Base-by-base conservation (phyloP, 2,329 filamentous ascomycete species). In the Talaromyces funiculosus region DNA sequence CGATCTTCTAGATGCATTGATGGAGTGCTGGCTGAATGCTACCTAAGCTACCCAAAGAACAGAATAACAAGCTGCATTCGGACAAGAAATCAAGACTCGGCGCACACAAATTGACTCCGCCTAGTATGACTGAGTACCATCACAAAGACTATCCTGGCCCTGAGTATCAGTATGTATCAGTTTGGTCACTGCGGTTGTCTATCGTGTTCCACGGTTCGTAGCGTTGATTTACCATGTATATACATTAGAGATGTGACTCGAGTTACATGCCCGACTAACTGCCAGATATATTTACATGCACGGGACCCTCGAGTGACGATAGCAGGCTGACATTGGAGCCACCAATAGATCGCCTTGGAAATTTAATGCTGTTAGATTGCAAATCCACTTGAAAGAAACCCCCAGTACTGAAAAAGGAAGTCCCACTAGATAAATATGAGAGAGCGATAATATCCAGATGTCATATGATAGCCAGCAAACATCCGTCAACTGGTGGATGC, bases 1-100 rank as follows among this genome's bases (percentile, higher is more conserved):
- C 51, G 26, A 54, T 29, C 22, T 37, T 12, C 26, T 54, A 26
- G 22, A 5, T 42, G 8, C 6, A 8, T 18, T n/a, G 51, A 54
- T 54, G 51, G 26, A 33, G 35, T 29, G 35, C 16, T 49, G 29
- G 4, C 24, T 33, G 26, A 9, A 54, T 54, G 51, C 51, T 54
- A 54, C 51, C 51, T 26, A 51, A 47, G 43, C 43, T 47, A 12
- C 40, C 40, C 3, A 47, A 47, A 53, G 16, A 18, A 20, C 7
- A 10, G 22, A 33, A 54, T 40, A 29, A 54, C 33, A 54, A n/a
- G 51, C 51, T 54, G 51, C 51, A 54, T 54, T 54, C 51, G 51
- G 51, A 54, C 57, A 55, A 54, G 26, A 47, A 31, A 53, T 53
- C 54, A 47, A 45, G 43, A 47, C 43, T 47, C 43, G 24, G 6